Evolutionary conservation across 345 rosid species (phyloP), one percentile per base, ranked within the genome.

Genomic region (Eucalyptus cloeziana): DNA sequence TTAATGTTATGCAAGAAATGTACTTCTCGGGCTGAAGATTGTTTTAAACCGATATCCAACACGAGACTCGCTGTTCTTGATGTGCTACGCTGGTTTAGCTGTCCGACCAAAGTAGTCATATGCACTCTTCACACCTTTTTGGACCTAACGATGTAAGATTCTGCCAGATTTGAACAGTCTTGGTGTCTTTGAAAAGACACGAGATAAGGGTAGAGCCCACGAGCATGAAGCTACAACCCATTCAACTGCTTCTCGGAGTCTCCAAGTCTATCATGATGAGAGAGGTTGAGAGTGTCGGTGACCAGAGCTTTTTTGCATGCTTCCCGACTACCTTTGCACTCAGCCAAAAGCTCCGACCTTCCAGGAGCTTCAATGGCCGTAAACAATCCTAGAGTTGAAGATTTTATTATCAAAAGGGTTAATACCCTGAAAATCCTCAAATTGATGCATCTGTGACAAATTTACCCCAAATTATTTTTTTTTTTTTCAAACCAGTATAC

Each of bases 21-120:
- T 17, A 71, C 44, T 31, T 33, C 45, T 71, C 2, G 2, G 25
- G 7, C 0, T 0, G 5, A 13, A 31, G 12, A 31, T 31, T 4
- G 24, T 67, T 67, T 37, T 37, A 17, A 4, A 31, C 24, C 2
- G 27, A 37, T 37, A 37, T 71, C 44, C 81, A 0, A 19, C 45
- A 33, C 44, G 45, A 19, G 14, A 37, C 81, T 19, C 8, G 33
- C 81, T 37, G 45, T 19, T 71, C 25, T 71, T 40, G 25, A 71
- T 37, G 5, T 0, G 27, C 45, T 10, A 21, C 0, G 83, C 83
- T 11, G 10, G 45, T 10, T 71, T 37, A 19, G 83, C 15, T 71
- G 83, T 10, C 27, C 27, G 3, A 71, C 83, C 45, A 71, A 71
- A 71, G 45, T 37, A 3, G 81, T 37, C 21, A 19, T 19, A 2